phyloP scores from a whole-genome alignment of 176 grass and related monocot genomes.

The Aegilops longissima region DNA sequence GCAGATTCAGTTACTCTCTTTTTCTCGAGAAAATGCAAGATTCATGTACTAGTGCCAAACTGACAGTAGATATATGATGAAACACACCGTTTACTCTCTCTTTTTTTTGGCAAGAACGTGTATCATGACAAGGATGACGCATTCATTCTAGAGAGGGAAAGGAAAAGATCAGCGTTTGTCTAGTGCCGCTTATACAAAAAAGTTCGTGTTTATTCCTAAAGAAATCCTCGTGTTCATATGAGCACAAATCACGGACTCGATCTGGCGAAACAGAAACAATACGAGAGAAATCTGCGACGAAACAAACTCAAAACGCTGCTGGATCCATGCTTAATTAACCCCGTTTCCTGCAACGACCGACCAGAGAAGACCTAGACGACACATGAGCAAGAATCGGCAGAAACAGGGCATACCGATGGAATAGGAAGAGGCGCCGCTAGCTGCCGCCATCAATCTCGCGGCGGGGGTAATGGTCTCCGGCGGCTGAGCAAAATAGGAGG shows the following conservation, averaged over 20 bases:
- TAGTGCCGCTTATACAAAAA: not conserved
- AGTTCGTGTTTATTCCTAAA: too few relatives aligned
- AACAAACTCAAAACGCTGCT: too few relatives aligned
- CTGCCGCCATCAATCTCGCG: not conserved
- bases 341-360: not conserved
- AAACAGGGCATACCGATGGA: not conserved
- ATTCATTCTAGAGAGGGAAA: not conserved
- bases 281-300: not conserved
- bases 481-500: not conserved
- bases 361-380: not conserved
- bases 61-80: not conserved
- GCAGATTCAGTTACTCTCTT: not conserved
- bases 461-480: not conserved
- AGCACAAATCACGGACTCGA: not conserved
- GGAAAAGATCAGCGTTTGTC: not conserved
- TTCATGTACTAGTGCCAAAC: not conserved
- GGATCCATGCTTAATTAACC: not conserved
- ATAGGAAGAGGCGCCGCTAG: not conserved
- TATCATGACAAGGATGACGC: not conserved
- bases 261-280: not conserved
- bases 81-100: too few relatives aligned
- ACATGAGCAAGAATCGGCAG: not conserved
- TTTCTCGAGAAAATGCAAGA: not conserved
- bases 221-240: not conserved
- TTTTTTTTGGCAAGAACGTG: too few relatives aligned